A percentile compares a stretch with the other conserved stretches of the same genome.
Conservation (phyloP, 306 rosid species). For the Astragalus membranaceus region DNA sequence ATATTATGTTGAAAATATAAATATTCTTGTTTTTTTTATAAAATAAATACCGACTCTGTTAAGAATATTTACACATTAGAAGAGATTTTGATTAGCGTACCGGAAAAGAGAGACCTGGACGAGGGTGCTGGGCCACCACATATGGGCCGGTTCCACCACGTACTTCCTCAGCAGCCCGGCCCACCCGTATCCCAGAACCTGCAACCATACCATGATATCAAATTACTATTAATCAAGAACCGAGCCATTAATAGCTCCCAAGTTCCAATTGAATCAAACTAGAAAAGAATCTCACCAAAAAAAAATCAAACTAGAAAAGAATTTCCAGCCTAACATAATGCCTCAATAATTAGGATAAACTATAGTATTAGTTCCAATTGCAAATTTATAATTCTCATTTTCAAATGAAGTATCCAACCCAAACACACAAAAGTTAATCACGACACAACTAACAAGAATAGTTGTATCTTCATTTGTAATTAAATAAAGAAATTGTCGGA, state of each 20-base stretch:
- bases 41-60: no score
- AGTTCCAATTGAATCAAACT: background rate
- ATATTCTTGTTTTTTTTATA: no score
- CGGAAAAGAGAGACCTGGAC: conserved; percentile 85
- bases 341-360: background rate
- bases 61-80: no score
- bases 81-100: conserved; percentile 18
- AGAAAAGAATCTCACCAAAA: background rate
- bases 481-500: no score
- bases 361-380: no score
- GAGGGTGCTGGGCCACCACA: conserved; percentile 94
- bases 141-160: conserved; percentile 87
- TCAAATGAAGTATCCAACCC: background rate
- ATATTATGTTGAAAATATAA: no score
- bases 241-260: background rate
- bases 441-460: background rate
- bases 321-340: background rate
- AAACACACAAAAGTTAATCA: background rate
- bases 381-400: no score
- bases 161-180: conserved; percentile 77
- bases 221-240: no score
- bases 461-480: background rate
- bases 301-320: background rate
- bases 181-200: conserved; percentile 88
- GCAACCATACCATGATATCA: background rate